Evolutionary conservation across 441 rosid species (phyloP).

Genomic region (Capsella rubella): DNA sequence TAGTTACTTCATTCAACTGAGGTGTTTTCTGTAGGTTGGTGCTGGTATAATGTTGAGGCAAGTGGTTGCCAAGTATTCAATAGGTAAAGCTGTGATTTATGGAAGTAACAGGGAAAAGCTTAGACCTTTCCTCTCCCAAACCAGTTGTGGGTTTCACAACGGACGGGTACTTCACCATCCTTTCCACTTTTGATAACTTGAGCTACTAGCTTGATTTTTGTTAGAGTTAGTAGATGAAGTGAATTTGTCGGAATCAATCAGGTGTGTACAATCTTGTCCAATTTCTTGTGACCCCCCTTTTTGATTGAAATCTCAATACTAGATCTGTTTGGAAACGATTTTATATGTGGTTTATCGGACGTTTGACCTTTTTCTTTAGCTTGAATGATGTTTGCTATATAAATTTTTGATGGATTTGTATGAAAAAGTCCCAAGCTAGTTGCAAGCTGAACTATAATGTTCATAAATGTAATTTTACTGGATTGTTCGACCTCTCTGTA

Average conservation of each 20-base stretch:
- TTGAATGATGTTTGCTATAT: background rate
- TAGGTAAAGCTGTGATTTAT: conserved; percentile 30
- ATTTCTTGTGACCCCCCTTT: background rate
- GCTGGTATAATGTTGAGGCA: conserved; percentile 60
- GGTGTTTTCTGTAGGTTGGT: background rate
- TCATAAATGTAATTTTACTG: background rate
- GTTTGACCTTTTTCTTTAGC: background rate
- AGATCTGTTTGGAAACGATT: background rate
- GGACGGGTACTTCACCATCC: conserved; percentile 54
- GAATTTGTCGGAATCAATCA: background rate
- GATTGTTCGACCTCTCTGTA: background rate
- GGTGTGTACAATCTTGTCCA: background rate
- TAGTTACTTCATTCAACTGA: background rate
- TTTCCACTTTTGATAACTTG: conserved; percentile 11
- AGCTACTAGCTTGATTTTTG: background rate
- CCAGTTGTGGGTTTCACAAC: conserved; percentile 50
- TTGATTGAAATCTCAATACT: conserved; percentile 1
- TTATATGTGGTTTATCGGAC: background rate
- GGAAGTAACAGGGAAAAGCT: conserved; percentile 47
- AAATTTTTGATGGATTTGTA: background rate
- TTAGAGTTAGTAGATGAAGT: conserved; percentile 8
- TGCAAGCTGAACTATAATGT: background rate
- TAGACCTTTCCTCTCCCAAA: conserved; percentile 51
- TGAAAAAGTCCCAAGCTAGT: background rate
- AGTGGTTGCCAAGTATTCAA: conserved; percentile 50